Conservation (phyloP, 2,329 filamentous ascomycete species). For the Hypoxylon sp. region DNA sequence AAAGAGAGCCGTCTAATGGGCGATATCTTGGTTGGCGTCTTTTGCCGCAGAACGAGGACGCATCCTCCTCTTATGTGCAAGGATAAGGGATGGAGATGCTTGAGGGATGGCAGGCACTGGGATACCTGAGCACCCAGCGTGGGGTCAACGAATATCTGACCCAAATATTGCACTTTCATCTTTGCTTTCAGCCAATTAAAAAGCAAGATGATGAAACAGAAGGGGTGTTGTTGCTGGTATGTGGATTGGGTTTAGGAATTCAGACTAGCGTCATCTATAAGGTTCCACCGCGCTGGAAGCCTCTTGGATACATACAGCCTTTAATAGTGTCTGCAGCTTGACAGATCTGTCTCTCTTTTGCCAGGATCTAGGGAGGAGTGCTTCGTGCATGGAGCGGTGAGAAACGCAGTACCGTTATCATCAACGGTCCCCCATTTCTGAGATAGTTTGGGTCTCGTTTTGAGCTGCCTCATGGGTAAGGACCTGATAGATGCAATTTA, state of each 20-base stretch:
- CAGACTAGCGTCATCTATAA: background rate
- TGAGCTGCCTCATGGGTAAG: background rate
- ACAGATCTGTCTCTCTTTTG: slow-evolving; percentile 19
- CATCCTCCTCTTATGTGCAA: slow-evolving; percentile 8
- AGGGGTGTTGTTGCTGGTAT: background rate
- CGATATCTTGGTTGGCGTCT: background rate
- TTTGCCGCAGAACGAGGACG: background rate
- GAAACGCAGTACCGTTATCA: background rate
- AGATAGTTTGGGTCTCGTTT: background rate
- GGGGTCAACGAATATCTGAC: slow-evolving; percentile 2
- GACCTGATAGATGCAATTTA: background rate
- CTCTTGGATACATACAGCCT: slow-evolving; percentile 9
- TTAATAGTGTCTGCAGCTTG: slow-evolving; percentile 27
- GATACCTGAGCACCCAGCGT: background rate
- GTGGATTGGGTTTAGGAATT: background rate
- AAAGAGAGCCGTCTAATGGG: background rate
- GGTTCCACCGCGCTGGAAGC: slow-evolving; percentile 12
- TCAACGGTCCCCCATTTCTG: background rate
- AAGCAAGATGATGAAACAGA: background rate
- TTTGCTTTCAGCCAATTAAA: slow-evolving; percentile 9
- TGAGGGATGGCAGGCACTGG: background rate
- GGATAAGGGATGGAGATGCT: background rate
- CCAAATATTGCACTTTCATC: slow-evolving; percentile 3
- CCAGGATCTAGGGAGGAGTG: background rate
- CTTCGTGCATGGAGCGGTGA: slow-evolving; percentile 23